These are phyloP conservation scores for Fusarium sp. DNA, from an alignment of 2,329 filamentous ascomycete genomes.

Conservation along the genomic window DNA sequence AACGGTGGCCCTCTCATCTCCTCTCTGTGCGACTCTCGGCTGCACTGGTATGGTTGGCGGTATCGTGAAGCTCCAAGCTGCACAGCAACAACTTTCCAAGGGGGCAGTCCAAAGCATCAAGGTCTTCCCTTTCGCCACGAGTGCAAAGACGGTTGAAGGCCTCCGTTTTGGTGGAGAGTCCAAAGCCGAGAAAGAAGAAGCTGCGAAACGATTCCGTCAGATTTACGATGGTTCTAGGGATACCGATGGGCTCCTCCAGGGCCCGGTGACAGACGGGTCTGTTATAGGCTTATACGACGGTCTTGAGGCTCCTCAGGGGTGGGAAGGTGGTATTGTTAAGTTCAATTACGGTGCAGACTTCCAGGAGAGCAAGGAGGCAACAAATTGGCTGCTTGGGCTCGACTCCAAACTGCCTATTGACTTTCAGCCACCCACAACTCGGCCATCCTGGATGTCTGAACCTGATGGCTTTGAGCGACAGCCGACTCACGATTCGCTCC, in stretches of 20 bases:
- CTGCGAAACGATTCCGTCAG: slow-evolving; percentile 75
- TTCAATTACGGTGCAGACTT: slow-evolving; percentile 68
- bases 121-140: slow-evolving; percentile 80
- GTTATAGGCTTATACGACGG: slow-evolving; percentile 72
- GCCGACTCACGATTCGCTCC: slow-evolving; percentile 66
- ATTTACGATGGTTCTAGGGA: slow-evolving; percentile 72
- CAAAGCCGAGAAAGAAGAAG: slow-evolving; percentile 83
- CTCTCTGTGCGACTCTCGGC: slow-evolving; percentile 79
- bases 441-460: slow-evolving; percentile 67
- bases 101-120: slow-evolving; percentile 75
- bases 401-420: slow-evolving; percentile 81
- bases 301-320: slow-evolving; percentile 68
- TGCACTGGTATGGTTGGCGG: slow-evolving; percentile 82
- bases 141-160: slow-evolving; percentile 69
- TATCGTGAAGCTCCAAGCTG: slow-evolving; percentile 87
- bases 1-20: slow-evolving; percentile 81
- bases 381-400: slow-evolving; percentile 80
- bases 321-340: slow-evolving; percentile 86
- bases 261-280: slow-evolving; percentile 90
- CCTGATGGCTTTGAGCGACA: slow-evolving; percentile 64
- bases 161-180: slow-evolving; percentile 91
- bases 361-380: slow-evolving; percentile 60
- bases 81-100: slow-evolving; percentile 76
- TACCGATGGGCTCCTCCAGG: slow-evolving; percentile 76
- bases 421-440: slow-evolving; percentile 78